Conservation (phyloP, 768 basidiomycete genomes). For the Sarcodon sp. region DNA sequence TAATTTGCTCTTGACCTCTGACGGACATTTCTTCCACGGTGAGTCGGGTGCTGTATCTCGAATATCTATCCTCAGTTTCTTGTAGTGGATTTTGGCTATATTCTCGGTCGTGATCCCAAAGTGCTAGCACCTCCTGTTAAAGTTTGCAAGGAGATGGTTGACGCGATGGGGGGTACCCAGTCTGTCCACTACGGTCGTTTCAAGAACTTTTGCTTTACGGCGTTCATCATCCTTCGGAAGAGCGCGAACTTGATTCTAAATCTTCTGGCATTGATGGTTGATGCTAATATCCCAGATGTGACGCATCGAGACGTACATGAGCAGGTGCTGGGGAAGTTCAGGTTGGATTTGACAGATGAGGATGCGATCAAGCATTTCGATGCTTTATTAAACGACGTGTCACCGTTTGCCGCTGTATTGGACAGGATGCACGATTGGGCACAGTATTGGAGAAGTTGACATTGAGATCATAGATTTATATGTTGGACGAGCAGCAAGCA, state of each 20-base stretch:
- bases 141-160: constrained; percentile 99
- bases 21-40: constrained; percentile 98
- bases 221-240: constrained; percentile 91
- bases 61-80: constrained; percentile 6
- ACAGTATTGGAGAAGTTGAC: constrained; percentile 75
- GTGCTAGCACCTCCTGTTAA: constrained; percentile 97
- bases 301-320: constrained; percentile 80
- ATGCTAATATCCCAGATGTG: constrained; percentile 96
- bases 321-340: constrained; percentile 94
- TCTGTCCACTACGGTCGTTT: constrained; percentile 95
- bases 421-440: constrained; percentile 90
- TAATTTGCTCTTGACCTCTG: constrained; percentile 84
- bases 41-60: constrained; percentile 8
- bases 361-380: constrained; percentile 98
- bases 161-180: constrained; percentile 96
- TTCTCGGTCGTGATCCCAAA: constrained; percentile 94
- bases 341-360: constrained; percentile 88
- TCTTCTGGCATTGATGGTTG: constrained; percentile 92
- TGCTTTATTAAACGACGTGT: constrained; percentile 84
- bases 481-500: too few species aligned
- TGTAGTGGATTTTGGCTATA: constrained; percentile 95
- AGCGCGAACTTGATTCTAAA: constrained; percentile 96
- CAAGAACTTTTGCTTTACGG: constrained; percentile 96
- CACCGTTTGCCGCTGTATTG: constrained; percentile 84
- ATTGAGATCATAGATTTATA: neutral